These are phyloP conservation scores for Isabelozyma rhagii DNA, from an alignment of 805 yeast genomes.

Conservation along the genomic window DNA sequence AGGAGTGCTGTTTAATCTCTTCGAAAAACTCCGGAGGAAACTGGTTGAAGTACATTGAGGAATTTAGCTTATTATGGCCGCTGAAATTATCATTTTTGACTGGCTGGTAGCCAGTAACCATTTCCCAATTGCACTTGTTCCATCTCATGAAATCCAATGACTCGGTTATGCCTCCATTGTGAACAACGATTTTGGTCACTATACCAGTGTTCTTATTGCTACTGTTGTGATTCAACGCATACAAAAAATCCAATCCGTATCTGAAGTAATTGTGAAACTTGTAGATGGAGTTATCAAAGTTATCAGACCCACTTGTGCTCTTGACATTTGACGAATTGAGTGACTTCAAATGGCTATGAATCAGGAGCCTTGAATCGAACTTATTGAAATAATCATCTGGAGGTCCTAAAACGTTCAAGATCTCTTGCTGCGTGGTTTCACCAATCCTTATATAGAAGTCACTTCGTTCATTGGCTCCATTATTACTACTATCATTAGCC, in stretches of 20 bases:
- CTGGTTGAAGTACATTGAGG: slow-evolving; percentile 29
- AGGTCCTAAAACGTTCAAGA: slow-evolving; percentile 48
- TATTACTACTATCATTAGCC: not conserved
- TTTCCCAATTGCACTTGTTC: slow-evolving; percentile 47
- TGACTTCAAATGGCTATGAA: slow-evolving; percentile 30
- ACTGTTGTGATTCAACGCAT: slow-evolving; percentile 31
- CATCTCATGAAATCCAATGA: slow-evolving; percentile 53
- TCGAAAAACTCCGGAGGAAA: slow-evolving; percentile 21
- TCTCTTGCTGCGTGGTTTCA: slow-evolving; percentile 46
- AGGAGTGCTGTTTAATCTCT: slow-evolving; percentile 1
- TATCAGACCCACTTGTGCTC: slow-evolving; percentile 3
- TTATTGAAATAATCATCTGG: slow-evolving; percentile 53
- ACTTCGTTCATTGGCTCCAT: slow-evolving; percentile 1
- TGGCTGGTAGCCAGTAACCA: slow-evolving; percentile 11
- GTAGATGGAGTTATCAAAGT: slow-evolving; percentile 8
- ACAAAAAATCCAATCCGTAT: slow-evolving; percentile 53
- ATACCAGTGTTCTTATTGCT: slow-evolving; percentile 20
- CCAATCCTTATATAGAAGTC: slow-evolving; percentile 31
- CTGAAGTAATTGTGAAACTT: slow-evolving; percentile 57
- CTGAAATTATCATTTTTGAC: too few relatives aligned
- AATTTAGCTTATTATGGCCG: slow-evolving; percentile 9
- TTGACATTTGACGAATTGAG: not conserved
- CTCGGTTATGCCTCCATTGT: slow-evolving; percentile 50
- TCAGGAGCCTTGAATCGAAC: slow-evolving; percentile 41
- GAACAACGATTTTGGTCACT: slow-evolving; percentile 47